Evolutionary conservation across 2,329 filamentous ascomycete species (phyloP).

Genomic region (Orbilia javanica): DNA sequence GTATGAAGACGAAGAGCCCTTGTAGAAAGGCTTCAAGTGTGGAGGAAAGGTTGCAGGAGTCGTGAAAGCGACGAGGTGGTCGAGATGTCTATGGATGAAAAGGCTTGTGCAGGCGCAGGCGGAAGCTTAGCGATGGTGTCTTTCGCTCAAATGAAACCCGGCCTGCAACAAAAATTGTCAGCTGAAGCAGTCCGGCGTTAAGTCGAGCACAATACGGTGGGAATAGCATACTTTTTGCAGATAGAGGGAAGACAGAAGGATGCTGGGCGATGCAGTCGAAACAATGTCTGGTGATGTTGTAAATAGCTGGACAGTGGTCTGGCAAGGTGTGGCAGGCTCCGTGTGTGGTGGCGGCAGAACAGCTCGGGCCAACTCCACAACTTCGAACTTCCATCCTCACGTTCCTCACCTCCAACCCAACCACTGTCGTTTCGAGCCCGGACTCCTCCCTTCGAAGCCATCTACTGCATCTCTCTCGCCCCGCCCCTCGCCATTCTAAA

Average conservation of each 20-base stretch:
- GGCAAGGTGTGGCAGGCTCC: background rate
- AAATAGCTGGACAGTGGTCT: background rate
- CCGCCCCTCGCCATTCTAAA: background rate
- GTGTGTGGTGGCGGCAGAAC: slow-evolving; percentile 19
- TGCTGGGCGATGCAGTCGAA: background rate
- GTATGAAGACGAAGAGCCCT: background rate
- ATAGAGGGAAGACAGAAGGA: background rate
- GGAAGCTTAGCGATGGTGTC: slow-evolving; percentile 32
- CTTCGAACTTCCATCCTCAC: slow-evolving; percentile 13
- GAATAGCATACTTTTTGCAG: background rate
- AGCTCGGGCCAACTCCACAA: slow-evolving; percentile 15
- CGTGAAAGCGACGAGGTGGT: background rate
- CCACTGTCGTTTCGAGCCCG: background rate
- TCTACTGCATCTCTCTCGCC: background rate
- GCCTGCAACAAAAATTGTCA: slow-evolving; percentile 15
- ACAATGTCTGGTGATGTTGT: background rate
- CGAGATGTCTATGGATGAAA: background rate
- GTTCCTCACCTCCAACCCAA: slow-evolving; percentile 23
- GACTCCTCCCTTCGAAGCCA: background rate
- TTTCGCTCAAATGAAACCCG: background rate
- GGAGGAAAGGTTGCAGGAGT: background rate
- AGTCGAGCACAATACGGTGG: background rate
- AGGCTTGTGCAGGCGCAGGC: slow-evolving; percentile 2
- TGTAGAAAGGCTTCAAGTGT: background rate
- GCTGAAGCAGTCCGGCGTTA: background rate